Conservation (phyloP, 192 early-diverging fungal genomes). For the Podila clonocystis region DNA sequence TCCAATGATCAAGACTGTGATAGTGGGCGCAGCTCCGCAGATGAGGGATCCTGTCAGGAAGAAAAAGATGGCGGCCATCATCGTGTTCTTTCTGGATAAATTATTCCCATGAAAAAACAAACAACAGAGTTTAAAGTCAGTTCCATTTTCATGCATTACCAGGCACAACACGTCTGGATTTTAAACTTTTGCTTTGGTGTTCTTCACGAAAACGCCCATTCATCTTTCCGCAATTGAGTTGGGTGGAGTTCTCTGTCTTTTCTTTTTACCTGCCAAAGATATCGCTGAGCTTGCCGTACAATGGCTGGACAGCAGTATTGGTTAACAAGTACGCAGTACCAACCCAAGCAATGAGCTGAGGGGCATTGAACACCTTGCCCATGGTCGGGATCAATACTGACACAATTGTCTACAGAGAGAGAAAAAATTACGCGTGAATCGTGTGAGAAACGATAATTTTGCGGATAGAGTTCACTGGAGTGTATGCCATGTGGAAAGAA, state of each 20-base stretch:
- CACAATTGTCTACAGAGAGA: no score
- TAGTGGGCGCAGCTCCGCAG: slow-evolving; percentile 45
- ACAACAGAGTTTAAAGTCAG: neutral
- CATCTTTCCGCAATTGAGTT: no score
- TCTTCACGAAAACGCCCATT: no score
- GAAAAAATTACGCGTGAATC: no score
- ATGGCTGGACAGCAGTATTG: slow-evolving; percentile 74
- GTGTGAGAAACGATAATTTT: neutral
- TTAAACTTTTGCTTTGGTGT: neutral
- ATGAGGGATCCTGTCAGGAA: slow-evolving; percentile 42
- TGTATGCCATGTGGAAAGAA: neutral
- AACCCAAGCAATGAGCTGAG: slow-evolving; percentile 84
- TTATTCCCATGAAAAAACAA: neutral
- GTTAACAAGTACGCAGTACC: slow-evolving; percentile 69
- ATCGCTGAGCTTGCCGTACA: slow-evolving; percentile 86
- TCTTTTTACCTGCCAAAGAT: slow-evolving; percentile 65
- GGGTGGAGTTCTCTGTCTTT: no score
- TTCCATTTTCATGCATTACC: neutral
- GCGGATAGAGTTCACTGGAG: neutral
- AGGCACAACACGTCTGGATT: no score
- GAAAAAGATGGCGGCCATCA: slow-evolving; percentile 41
- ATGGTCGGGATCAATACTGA: slow-evolving; percentile 41
- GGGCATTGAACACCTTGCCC: slow-evolving; percentile 65
- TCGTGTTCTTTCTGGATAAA: slow-evolving; percentile 30
- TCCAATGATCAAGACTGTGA: slow-evolving; percentile 59